A percentile compares a stretch with the other conserved stretches of the same genome.
Evolutionary conservation across 495 filamentous ascomycete genomes (phyloP).

Genomic region (Amorphotheca resinae): DNA sequence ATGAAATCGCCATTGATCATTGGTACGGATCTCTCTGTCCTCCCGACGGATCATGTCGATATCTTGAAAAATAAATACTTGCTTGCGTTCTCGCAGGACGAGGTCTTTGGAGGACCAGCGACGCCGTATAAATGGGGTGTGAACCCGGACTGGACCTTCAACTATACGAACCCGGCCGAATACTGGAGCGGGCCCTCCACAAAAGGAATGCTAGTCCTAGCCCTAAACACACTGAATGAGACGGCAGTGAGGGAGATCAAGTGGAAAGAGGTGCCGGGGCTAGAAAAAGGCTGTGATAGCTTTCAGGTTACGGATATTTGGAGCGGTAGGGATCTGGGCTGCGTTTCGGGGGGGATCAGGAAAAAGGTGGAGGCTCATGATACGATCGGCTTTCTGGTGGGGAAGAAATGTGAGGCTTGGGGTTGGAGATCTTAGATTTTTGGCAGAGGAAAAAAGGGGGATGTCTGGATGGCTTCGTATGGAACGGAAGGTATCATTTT

Average conservation of each 20-base stretch:
- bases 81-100: conserved; percentile 40
- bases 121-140: conserved; percentile 55
- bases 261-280: conserved; percentile 42
- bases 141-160: conserved; percentile 50
- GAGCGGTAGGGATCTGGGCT: conserved; percentile 38
- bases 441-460: too few relatives aligned
- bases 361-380: conserved; percentile 34
- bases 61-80: conserved; percentile 35
- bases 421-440: background rate
- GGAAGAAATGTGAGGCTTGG: conserved; percentile 3
- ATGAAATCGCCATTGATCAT: conserved; percentile 40
- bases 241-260: conserved; percentile 29
- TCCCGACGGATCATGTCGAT: conserved; percentile 23
- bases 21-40: conserved; percentile 31
- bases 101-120: conserved; percentile 44
- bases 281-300: conserved; percentile 23
- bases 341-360: conserved; percentile 26
- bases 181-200: conserved; percentile 45
- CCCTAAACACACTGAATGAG: conserved; percentile 35
- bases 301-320: conserved; percentile 43
- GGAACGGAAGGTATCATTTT: too few relatives aligned
- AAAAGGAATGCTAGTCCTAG: conserved; percentile 38
- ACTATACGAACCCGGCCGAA: conserved; percentile 43
- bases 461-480: too few relatives aligned
- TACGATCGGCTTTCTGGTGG: conserved; percentile 29